A percentile compares a stretch with the other conserved stretches of the same genome.
Conservation (phyloP, 129 eudicot genomes). For the Solidago caesia region DNA sequence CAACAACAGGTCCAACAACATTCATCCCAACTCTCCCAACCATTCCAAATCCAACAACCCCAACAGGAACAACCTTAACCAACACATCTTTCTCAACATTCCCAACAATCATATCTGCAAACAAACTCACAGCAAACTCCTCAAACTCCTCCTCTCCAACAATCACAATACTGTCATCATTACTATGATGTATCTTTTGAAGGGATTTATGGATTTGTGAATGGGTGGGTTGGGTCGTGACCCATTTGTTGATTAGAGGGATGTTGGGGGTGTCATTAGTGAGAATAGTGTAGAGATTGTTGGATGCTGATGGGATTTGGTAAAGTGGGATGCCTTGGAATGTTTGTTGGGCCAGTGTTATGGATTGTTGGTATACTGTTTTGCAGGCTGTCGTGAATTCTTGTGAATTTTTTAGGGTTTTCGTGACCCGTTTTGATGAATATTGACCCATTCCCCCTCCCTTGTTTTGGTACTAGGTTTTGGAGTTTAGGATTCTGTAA, state of each 20-base stretch:
- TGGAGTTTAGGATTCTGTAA: too few species aligned
- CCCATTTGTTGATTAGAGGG: slow-evolving; percentile 56
- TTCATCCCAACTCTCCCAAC: slow-evolving; percentile 39
- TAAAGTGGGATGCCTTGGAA: slow-evolving; percentile 72
- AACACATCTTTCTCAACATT: slow-evolving; percentile 45
- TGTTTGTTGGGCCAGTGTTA: slow-evolving; percentile 56
- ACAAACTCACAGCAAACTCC: slow-evolving; percentile 52
- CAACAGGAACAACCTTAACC: slow-evolving; percentile 46
- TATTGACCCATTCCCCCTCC: slow-evolving; percentile 52
- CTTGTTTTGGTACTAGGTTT: too few species aligned
- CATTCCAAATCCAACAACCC: slow-evolving; percentile 67
- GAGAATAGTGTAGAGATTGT: slow-evolving; percentile 52
- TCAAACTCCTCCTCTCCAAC: slow-evolving; percentile 39
- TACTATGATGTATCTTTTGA: background rate
- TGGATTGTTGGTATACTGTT: slow-evolving; percentile 44
- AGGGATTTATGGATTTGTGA: slow-evolving; percentile 55
- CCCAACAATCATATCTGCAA: slow-evolving; percentile 47
- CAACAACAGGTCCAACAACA: slow-evolving; percentile 57
- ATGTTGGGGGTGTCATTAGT: slow-evolving; percentile 9
- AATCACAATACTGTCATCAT: background rate
- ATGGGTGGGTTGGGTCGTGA: slow-evolving; percentile 56
- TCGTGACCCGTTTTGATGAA: slow-evolving; percentile 49
- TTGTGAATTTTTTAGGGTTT: slow-evolving; percentile 44
- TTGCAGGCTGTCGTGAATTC: slow-evolving; percentile 65
- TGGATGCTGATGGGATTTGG: slow-evolving; percentile 62